These are phyloP conservation scores for Fraxinus baroniana DNA, from an alignment of 305 asterid genomes.

Conservation along the genomic window DNA sequence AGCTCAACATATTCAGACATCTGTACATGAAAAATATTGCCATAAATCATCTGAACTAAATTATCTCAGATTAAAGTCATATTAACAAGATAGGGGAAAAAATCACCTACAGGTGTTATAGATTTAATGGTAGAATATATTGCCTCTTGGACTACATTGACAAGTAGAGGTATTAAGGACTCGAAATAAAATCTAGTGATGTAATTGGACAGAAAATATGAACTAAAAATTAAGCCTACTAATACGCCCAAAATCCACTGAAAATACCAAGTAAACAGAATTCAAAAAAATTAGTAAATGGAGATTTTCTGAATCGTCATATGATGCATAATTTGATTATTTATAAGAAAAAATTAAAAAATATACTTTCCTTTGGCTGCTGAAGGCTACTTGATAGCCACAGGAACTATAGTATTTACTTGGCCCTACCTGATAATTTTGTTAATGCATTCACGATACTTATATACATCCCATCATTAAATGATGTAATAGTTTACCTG, in stretches of 20 bases:
- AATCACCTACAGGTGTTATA: background rate
- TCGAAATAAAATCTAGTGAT: background rate
- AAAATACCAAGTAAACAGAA: background rate
- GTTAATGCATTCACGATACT: background rate
- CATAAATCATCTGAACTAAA: slow-evolving; percentile 15
- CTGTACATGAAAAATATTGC: background rate
- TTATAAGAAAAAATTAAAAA: background rate
- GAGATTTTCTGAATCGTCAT: background rate
- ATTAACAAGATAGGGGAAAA: background rate
- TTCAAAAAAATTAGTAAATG: background rate
- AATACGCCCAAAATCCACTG: background rate
- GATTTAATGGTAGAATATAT: background rate
- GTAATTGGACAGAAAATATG: background rate
- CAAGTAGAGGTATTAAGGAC: background rate
- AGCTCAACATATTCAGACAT: slow-evolving; percentile 2
- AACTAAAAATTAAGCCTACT: background rate
- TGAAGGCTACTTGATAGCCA: background rate
- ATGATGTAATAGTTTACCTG: background rate
- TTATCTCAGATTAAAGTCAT: slow-evolving; percentile 4
- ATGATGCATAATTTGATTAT: background rate
- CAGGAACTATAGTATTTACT: background rate
- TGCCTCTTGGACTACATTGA: background rate
- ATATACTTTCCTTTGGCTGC: background rate
- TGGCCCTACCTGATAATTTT: background rate
- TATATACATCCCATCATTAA: background rate